phyloP scores from a whole-genome alignment of 495 filamentous ascomycete species.

The Aspergillus taichungensis region DNA sequence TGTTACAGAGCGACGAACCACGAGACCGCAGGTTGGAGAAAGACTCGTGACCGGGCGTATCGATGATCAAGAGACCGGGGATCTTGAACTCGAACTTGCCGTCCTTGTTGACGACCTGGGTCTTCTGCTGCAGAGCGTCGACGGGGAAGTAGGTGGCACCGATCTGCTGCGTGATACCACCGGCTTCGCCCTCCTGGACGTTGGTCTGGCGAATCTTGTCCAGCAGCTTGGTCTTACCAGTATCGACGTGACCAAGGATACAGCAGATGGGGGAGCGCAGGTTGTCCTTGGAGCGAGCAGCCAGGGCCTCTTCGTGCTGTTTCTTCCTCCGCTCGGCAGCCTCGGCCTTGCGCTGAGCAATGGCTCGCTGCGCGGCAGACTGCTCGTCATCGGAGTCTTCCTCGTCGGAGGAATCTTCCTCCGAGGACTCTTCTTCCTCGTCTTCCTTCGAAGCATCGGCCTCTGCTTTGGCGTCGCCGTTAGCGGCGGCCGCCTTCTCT shows the following conservation, averaged over 20 bases:
- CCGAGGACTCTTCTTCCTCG: constrained; percentile 45
- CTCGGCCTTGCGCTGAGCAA: constrained; percentile 72
- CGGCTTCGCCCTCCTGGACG: constrained; percentile 98
- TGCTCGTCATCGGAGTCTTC: constrained; percentile 53
- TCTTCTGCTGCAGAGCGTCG: constrained; percentile 86
- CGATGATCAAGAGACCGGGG: constrained; percentile 92
- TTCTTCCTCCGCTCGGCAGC: constrained; percentile 82
- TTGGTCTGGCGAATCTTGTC: constrained; percentile 99
- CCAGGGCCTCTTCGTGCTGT: constrained; percentile 83
- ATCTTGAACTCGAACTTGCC: constrained; percentile 94
- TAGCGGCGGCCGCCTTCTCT: constrained; percentile 26
- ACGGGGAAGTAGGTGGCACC: constrained; percentile 99
- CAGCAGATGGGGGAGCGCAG: constrained; percentile 97
- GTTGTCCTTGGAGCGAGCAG: constrained; percentile 86
- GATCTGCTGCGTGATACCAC: constrained; percentile 99
- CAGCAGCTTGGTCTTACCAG: constrained; percentile 96
- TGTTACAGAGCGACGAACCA: constrained; percentile 97
- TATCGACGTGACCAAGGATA: constrained; percentile 99
- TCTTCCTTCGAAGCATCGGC: constrained; percentile 11
- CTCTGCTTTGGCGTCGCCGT: constrained; percentile 17
- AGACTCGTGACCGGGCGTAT: constrained; percentile 99
- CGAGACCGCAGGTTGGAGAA: constrained; percentile 96
- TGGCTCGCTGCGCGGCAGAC: constrained; percentile 57
- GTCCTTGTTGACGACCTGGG: constrained; percentile 83
- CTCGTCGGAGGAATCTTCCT: constrained; percentile 51